Base-by-base conservation (phyloP, 768 basidiomycete genomes). In the Kockovaella imperatae region DNA sequence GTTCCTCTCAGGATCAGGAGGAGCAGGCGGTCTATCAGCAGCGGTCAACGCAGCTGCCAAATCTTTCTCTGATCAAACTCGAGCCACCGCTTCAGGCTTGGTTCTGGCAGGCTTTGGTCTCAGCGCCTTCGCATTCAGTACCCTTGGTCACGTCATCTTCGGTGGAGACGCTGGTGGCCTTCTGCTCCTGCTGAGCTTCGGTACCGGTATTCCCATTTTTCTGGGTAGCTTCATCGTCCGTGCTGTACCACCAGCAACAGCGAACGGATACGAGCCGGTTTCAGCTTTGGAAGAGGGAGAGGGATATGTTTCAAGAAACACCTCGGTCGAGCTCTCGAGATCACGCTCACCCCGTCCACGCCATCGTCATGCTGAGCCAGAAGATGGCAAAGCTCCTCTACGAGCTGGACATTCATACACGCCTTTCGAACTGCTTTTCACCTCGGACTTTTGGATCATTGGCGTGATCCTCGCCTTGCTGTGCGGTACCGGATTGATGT, bases 21-120 rank as follows among this genome's bases (percentile, higher is more conserved):
- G 83, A 0, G 83, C 83, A 50, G 82, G 78, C 1, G 87, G 86
- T 0, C 68, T 86, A 3, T 74, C 76, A 0, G 77, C 81, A n/a
- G 75, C 81, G 0, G 74, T 90, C 18, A 95, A 91, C 61, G 75
- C 84, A 2, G 84, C 84, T 0, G 90, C 89, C 0, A 89, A 85
- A 56, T 80, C 80, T 17, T 90, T 89, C 57, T 80, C 85, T 0
- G 82, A 87, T 51, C 72, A 72, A 35, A 76, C 78, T 31, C 77
- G 87, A 17, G 87, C 83, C 10, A 81, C 81, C 0, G 78, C 81
- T 7, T 86, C 84, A 0, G 83, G 83, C 1, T 66, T 87, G 7
- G 87, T 90, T 28, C 71, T 89, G 17, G 86, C 87, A 0, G 89
- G 87, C 26, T 89, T 87, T 54, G 89, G 90, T 0, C 79, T 96